Conservation (phyloP, 1,284 basidiomycete species). For the Fomitopsis pinicola region DNA sequence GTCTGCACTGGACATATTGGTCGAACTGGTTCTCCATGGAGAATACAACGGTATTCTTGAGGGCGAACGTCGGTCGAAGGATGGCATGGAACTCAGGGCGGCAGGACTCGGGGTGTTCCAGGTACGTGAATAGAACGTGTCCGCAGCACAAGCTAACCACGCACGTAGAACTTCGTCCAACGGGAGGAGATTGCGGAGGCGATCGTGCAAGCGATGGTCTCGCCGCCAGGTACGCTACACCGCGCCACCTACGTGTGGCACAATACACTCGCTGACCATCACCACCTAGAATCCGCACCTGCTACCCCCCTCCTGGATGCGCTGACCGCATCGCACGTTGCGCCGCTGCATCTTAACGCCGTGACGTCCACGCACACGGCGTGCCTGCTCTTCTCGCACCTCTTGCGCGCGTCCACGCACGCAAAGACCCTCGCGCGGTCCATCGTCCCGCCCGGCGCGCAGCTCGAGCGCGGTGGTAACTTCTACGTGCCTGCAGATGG, state of each 20-base stretch:
- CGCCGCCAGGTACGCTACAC: slow-evolving; percentile 38
- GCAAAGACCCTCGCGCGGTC: slow-evolving; percentile 77
- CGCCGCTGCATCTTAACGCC: slow-evolving; percentile 46
- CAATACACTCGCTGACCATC: not conserved
- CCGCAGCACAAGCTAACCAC: not conserved
- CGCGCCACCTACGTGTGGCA: not conserved
- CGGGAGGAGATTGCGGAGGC: slow-evolving; percentile 64
- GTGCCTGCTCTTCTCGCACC: slow-evolving; percentile 64
- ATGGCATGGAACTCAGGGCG: slow-evolving; percentile 60
- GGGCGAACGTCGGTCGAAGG: slow-evolving; percentile 48
- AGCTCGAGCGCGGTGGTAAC: slow-evolving; percentile 33
- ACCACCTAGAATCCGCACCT: slow-evolving; percentile 35
- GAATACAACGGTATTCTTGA: slow-evolving; percentile 68
- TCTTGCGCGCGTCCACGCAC: slow-evolving; percentile 62
- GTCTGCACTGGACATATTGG: slow-evolving; percentile 70
- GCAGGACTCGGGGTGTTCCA: slow-evolving; percentile 70
- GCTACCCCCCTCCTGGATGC: slow-evolving; percentile 65
- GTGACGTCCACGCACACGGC: slow-evolving; percentile 66
- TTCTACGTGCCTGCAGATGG: slow-evolving; percentile 78
- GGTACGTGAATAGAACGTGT: slow-evolving; percentile 33
- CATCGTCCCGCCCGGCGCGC: slow-evolving; percentile 49
- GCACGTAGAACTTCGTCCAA: slow-evolving; percentile 62
- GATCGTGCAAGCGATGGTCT: slow-evolving; percentile 65
- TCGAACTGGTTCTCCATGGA: slow-evolving; percentile 71
- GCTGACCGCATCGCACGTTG: slow-evolving; percentile 50